phyloP scores from a whole-genome alignment of 345 rosid genomes.

The Rhizophora mangle region DNA sequence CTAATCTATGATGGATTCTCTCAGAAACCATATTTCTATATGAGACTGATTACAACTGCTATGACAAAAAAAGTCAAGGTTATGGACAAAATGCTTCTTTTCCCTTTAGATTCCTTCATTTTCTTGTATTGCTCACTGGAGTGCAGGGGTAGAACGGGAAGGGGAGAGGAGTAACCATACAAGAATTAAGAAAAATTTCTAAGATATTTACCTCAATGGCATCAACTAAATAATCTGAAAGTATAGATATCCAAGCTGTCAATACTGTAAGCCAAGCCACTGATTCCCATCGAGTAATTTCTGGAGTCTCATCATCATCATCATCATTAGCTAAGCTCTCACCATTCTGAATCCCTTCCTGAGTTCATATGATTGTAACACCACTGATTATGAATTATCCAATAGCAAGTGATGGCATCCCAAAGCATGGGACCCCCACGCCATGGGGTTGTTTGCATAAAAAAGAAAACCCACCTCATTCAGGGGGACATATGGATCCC shows the following conservation, averaged over 20 bases:
- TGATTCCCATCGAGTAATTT: conserved; percentile 81
- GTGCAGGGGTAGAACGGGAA: too few species aligned
- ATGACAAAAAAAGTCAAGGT: neutral
- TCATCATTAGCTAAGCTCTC: conserved; percentile 32
- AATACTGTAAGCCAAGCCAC: conserved; percentile 77
- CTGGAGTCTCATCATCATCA: conserved; percentile 61
- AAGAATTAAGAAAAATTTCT: too few species aligned
- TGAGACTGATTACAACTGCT: neutral
- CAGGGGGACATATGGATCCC: conserved; percentile 46
- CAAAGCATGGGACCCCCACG: neutral
- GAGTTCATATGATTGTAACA: conserved; percentile 26
- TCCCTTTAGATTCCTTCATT: too few species aligned
- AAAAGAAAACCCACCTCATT: conserved; percentile 51
- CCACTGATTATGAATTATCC: neutral
- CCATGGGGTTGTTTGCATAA: too few species aligned
- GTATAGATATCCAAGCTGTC: conserved; percentile 87
- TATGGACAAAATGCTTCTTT: neutral
- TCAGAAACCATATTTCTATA: neutral
- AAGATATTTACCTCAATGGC: conserved; percentile 65
- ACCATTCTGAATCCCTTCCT: conserved; percentile 56
- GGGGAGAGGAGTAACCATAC: too few species aligned
- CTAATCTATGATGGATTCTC: conserved; percentile 3
- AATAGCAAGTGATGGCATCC: neutral
- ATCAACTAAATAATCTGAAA: conserved; percentile 88
- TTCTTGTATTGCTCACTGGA: too few species aligned